These are phyloP conservation scores for Backusella macrospora DNA, from an alignment of 192 early-diverging fungal species.

Conservation along the genomic window DNA sequence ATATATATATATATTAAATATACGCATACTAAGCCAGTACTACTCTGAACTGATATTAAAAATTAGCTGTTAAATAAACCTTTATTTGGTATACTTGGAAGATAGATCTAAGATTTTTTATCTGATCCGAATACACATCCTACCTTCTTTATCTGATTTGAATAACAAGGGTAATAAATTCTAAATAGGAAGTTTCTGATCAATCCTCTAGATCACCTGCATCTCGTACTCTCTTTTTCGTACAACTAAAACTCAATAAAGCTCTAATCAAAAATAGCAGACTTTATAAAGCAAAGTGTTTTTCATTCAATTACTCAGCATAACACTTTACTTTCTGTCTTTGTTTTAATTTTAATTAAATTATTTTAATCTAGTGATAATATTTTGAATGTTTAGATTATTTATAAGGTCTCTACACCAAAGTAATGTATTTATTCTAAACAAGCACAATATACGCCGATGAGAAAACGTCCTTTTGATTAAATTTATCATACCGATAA, in stretches of 20 bases:
- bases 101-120: too few species aligned
- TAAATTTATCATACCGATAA: not conserved
- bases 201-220: not conserved
- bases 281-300: not conserved
- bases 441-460: too few species aligned
- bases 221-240: not conserved
- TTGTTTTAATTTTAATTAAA: too few species aligned
- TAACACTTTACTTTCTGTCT: too few species aligned
- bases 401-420: too few species aligned
- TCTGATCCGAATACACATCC: not conserved
- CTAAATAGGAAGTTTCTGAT: not conserved
- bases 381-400: too few species aligned
- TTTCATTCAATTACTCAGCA: not conserved
- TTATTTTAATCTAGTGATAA: too few species aligned
- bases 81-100: too few species aligned
- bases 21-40: too few species aligned
- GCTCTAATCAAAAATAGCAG: not conserved
- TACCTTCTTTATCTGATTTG: not conserved
- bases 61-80: too few species aligned
- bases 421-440: too few species aligned
- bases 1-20: not conserved
- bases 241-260: not conserved
- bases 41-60: too few species aligned
- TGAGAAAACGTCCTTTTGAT: not conserved
- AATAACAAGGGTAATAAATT: not conserved